Evolutionary conservation across 495 filamentous ascomycete genomes (phyloP), one percentile per base, ranked within the genome.

Genomic region (Hyaloscypha hepaticicola): DNA sequence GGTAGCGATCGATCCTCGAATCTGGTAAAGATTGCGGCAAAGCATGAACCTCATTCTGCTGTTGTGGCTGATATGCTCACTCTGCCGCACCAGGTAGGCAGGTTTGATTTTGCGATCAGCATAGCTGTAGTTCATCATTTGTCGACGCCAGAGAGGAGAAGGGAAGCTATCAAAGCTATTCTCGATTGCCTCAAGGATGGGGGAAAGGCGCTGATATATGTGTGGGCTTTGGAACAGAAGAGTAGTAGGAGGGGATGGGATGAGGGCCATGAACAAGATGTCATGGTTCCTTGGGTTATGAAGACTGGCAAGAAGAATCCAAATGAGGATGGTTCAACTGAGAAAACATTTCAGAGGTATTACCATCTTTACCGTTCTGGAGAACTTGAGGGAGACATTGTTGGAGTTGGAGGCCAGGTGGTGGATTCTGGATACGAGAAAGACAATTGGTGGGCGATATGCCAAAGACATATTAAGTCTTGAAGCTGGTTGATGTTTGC

Each of bases 191-290:
- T 96, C 65, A 84, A 76, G 65, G 79, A 71, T 45, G 77, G 79
- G 12, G 91, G 92, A 14, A 87, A 81, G 72, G 86, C 90, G 21
- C 76, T 99, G 65, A 81, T 97, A 26, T 96, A 94, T 73, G 95
- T 94, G n/a, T 99, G 95, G 95, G 95, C 95, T 2, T 81, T 99
- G 26, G 95, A 99, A 78, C 95, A 99, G 75, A 89, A 90, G 74
- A 78, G 77, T 64, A 97, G 93, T 73, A 88, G 96, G 61, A 80
- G 95, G 70, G 95, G 95, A 22, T 99, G 94, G 95, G 89, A 91
- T 66, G 90, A 93, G 72, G 88, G 87, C 19, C 84, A 89, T 69
- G 85, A 87, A 63, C 93, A 98, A 76, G 95, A 99, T 78, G 85
- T 96, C 64, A 91, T 98, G 83, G 95, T 99, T 53, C 95, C 95